A percentile compares a stretch with the other conserved stretches of the same genome.
Conservation (phyloP, 768 basidiomycete species). For the Serpula lacrymans region DNA sequence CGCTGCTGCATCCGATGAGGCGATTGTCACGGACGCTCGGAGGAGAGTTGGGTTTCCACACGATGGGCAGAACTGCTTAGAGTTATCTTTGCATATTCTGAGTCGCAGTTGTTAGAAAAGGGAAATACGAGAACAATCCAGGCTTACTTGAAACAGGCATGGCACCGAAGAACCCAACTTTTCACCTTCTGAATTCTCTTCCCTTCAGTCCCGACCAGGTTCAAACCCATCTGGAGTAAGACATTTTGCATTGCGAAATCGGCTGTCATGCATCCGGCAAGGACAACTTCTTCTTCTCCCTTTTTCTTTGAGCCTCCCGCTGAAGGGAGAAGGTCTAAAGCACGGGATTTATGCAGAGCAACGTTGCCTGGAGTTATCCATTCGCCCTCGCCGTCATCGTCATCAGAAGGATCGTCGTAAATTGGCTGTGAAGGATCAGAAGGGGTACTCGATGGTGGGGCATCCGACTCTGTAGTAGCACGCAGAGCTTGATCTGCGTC, state of each 20-base stretch:
- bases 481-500: slow-evolving; percentile 3
- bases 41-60: slow-evolving; percentile 92
- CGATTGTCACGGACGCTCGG: slow-evolving; percentile 86
- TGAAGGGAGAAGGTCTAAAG: slow-evolving; percentile 76
- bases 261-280: slow-evolving; percentile 91
- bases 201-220: slow-evolving; percentile 85
- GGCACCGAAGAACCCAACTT: slow-evolving; percentile 94
- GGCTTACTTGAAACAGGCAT: slow-evolving; percentile 98
- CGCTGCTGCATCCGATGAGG: slow-evolving; percentile 57
- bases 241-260: slow-evolving; percentile 99
- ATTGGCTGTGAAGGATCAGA: slow-evolving; percentile 32
- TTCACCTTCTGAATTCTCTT: slow-evolving; percentile 88
- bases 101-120: slow-evolving; percentile 1
- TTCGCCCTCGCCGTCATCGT: slow-evolving; percentile 85
- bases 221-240: slow-evolving; percentile 88
- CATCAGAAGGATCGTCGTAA: slow-evolving; percentile 74
- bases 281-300: slow-evolving; percentile 40
- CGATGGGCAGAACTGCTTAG: slow-evolving; percentile 95
- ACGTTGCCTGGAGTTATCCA: slow-evolving; percentile 97
- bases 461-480: slow-evolving; percentile 5
- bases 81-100: slow-evolving; percentile 93
- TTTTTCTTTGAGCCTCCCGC: slow-evolving; percentile 28
- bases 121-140: neutral
- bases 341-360: slow-evolving; percentile 79
- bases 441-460: slow-evolving; percentile 14